These are phyloP conservation scores for Dendrocalamus sinicus DNA, from an alignment of 176 grass and related monocot species.

Conservation along the genomic window DNA sequence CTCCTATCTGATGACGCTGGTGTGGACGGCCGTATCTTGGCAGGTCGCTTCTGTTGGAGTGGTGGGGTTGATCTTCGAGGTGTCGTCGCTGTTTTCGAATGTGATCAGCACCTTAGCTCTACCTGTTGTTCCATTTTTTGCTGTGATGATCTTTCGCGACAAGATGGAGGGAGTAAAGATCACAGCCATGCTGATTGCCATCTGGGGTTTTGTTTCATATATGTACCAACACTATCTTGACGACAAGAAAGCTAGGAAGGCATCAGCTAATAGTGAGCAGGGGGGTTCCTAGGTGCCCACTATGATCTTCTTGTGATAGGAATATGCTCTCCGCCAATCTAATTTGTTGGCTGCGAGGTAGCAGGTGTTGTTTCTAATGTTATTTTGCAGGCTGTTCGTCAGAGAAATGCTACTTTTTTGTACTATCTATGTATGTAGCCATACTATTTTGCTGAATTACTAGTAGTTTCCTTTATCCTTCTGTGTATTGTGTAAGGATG, in stretches of 20 bases:
- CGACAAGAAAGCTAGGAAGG: conserved; percentile 56
- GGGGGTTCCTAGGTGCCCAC: conserved; percentile 18
- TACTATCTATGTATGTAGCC: conserved; percentile 19
- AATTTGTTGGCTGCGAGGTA: conserved; percentile 23
- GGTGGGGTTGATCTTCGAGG: conserved; percentile 74
- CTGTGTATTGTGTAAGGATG: background rate
- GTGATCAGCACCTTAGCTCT: conserved; percentile 68
- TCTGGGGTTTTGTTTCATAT: conserved; percentile 86
- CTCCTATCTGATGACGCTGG: conserved; percentile 80
- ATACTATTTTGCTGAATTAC: background rate
- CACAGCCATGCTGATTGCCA: conserved; percentile 69
- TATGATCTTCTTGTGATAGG: conserved; percentile 5
- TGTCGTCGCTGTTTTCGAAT: conserved; percentile 81
- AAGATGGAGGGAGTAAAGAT: conserved; percentile 73
- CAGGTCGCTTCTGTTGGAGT: conserved; percentile 68
- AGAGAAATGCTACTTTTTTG: conserved; percentile 13
- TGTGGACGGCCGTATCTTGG: conserved; percentile 72
- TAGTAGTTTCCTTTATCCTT: background rate
- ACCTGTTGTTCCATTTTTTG: conserved; percentile 68
- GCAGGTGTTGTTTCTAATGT: conserved; percentile 31
- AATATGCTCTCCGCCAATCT: background rate
- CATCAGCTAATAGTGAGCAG: conserved; percentile 3
- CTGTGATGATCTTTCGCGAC: conserved; percentile 72
- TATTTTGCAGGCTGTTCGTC: conserved; percentile 3
- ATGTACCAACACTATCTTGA: conserved; percentile 76